Percentiles rank a stretch among this genome's conserved stretches.
phyloP scores from a whole-genome alignment of 2,329 filamentous ascomycete genomes.

The Talaromyces sp. region DNA sequence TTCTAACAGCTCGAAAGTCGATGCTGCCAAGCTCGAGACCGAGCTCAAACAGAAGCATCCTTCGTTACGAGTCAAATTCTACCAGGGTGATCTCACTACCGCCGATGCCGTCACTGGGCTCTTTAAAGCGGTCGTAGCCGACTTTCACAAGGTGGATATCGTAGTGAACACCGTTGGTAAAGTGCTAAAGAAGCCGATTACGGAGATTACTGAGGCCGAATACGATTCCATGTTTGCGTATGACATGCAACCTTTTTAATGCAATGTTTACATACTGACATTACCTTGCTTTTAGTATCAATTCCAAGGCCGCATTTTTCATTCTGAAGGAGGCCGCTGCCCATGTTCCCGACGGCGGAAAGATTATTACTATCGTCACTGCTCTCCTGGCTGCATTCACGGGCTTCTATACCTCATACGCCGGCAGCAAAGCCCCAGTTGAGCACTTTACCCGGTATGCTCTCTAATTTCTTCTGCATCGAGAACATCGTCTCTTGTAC shows the following conservation, averaged over 20 bases:
- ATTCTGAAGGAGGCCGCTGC: slow-evolving; percentile 45
- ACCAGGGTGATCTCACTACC: slow-evolving; percentile 45
- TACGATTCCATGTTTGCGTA: slow-evolving; percentile 50
- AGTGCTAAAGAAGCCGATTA: slow-evolving; percentile 48
- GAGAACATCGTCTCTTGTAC: neutral
- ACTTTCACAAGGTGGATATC: slow-evolving; percentile 49
- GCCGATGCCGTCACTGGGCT: slow-evolving; percentile 40
- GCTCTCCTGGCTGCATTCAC: slow-evolving; percentile 48
- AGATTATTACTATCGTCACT: slow-evolving; percentile 48
- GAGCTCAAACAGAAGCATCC: slow-evolving; percentile 36
- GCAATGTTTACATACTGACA: neutral
- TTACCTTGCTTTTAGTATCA: slow-evolving; percentile 33
- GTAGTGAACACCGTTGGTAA: slow-evolving; percentile 53
- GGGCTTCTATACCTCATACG: slow-evolving; percentile 46
- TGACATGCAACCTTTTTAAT: slow-evolving; percentile 18
- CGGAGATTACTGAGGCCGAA: slow-evolving; percentile 44
- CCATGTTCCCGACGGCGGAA: slow-evolving; percentile 45
- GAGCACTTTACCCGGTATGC: slow-evolving; percentile 56
- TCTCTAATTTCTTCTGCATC: slow-evolving; percentile 17
- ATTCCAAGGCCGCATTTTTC: slow-evolving; percentile 48
- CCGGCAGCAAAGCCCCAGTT: slow-evolving; percentile 56
- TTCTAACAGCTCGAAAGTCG: slow-evolving; percentile 38
- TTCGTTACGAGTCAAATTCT: slow-evolving; percentile 36
- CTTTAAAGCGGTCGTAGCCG: slow-evolving; percentile 39
- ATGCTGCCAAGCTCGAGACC: slow-evolving; percentile 36